Evolutionary conservation across 108 stramenopile genomes (phyloP).

Genomic region (Halocafeteria seosinensis): DNA sequence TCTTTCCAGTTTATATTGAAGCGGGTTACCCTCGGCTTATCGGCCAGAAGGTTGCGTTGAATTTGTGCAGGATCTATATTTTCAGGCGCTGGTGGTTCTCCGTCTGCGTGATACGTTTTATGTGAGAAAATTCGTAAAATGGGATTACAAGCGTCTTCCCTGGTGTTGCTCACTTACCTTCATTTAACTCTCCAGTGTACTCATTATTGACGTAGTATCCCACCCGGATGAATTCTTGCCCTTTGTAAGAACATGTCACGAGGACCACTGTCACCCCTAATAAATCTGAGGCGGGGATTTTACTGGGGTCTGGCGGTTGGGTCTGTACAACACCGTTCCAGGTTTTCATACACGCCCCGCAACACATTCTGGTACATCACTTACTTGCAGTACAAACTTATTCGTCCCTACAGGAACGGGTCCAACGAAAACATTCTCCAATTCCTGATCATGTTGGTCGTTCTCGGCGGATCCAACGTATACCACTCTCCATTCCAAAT

Average conservation of each 20-base stretch:
- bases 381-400: constrained; percentile 52
- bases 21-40: constrained; percentile 41
- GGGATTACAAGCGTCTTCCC: neutral
- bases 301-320: constrained; percentile 60
- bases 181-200: constrained; percentile 23
- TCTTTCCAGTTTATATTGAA: constrained; percentile 43
- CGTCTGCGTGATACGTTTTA: neutral
- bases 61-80: constrained; percentile 9
- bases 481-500: constrained; percentile 81
- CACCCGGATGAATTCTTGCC: constrained; percentile 80
- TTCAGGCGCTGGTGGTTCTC: neutral
- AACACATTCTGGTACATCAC: neutral
- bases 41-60: constrained; percentile 31
- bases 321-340: constrained; percentile 26
- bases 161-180: too few species aligned
- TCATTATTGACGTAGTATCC: constrained; percentile 99
- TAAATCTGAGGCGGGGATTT: constrained; percentile 62
- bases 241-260: constrained; percentile 78
- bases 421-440: constrained; percentile 88
- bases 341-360: neutral
- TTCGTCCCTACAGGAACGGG: constrained; percentile 81
- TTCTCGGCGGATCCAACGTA: constrained; percentile 90
- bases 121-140: constrained; percentile 4
- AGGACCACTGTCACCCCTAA: constrained; percentile 91
- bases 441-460: constrained; percentile 59